Evolutionary conservation across 2,329 filamentous ascomycete species (phyloP).

Genomic region (Delphinella strobiligena): DNA sequence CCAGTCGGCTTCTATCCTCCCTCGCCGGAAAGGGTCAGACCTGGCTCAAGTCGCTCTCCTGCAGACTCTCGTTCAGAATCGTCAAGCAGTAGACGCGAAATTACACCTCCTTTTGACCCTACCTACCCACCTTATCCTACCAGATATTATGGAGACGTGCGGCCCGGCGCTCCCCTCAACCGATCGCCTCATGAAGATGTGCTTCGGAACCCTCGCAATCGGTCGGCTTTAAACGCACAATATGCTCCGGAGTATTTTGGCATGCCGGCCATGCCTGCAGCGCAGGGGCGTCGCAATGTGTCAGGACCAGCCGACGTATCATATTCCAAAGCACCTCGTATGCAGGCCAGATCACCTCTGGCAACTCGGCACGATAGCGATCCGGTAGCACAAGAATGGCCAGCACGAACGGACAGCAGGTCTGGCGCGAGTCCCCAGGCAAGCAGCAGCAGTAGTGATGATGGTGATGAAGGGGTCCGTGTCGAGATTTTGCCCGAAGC

Average conservation of each 20-base stretch:
- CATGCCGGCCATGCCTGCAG: constrained; percentile 17
- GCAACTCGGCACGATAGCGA: not conserved
- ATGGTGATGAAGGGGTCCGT: constrained; percentile 6
- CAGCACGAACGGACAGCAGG: not conserved
- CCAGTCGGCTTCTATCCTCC: constrained; percentile 18
- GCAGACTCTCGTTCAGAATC: constrained; percentile 15
- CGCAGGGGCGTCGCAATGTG: constrained; percentile 22
- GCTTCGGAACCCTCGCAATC: constrained; percentile 23
- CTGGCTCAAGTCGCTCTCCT: constrained; percentile 2
- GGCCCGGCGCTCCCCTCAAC: no score
- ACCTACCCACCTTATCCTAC: constrained; percentile 13
- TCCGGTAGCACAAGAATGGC: not conserved
- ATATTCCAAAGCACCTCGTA: constrained; percentile 19
- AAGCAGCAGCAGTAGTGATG: constrained; percentile 10
- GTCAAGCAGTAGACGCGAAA: constrained; percentile 18
- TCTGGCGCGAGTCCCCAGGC: constrained; percentile 2
- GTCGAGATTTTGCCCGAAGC: constrained; percentile 6
- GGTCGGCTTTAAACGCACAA: constrained; percentile 22
- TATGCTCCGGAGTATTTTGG: constrained; percentile 23
- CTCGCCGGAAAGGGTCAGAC: constrained; percentile 4
- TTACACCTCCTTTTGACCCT: constrained; percentile 18
- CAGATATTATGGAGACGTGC: no score
- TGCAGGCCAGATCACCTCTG: constrained; percentile 9
- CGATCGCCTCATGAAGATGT: constrained; percentile 31
- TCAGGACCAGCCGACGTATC: constrained; percentile 23